phyloP scores from a whole-genome alignment of 83 land plant genomes.

The Picea abies region DNA sequence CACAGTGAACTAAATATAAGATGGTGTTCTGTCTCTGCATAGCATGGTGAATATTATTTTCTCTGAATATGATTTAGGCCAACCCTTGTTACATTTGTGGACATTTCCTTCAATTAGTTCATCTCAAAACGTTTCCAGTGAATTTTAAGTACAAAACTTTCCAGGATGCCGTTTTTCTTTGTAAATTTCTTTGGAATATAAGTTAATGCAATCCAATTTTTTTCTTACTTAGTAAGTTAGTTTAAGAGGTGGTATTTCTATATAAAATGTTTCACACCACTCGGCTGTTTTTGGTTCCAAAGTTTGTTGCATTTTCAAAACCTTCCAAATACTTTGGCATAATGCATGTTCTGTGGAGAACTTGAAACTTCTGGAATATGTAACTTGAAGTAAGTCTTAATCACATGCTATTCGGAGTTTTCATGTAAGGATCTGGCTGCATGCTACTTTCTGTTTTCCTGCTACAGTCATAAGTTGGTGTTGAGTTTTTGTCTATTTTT shows the following conservation, averaged over 20 bases:
- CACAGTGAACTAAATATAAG: background rate
- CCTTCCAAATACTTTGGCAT: background rate
- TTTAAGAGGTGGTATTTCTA: background rate
- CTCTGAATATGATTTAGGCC: background rate
- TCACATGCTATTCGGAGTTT: no score
- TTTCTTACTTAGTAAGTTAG: background rate
- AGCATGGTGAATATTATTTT: background rate
- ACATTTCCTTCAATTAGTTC: background rate
- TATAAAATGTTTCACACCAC: background rate
- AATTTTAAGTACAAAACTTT: background rate
- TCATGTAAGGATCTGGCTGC: no score
- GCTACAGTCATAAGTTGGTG: background rate
- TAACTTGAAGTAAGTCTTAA: background rate
- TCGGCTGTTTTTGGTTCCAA: background rate
- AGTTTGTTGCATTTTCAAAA: background rate
- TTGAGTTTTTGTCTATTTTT: background rate
- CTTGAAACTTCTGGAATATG: background rate
- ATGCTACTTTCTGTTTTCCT: background rate
- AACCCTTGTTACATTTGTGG: background rate
- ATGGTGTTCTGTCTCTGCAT: background rate
- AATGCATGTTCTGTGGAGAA: background rate
- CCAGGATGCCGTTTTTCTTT: background rate
- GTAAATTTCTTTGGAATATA: background rate
- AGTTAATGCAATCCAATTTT: background rate
- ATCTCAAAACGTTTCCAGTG: background rate